Base-by-base conservation (phyloP, 164 flowering plant species). In the Nymphaea colorata region DNA sequence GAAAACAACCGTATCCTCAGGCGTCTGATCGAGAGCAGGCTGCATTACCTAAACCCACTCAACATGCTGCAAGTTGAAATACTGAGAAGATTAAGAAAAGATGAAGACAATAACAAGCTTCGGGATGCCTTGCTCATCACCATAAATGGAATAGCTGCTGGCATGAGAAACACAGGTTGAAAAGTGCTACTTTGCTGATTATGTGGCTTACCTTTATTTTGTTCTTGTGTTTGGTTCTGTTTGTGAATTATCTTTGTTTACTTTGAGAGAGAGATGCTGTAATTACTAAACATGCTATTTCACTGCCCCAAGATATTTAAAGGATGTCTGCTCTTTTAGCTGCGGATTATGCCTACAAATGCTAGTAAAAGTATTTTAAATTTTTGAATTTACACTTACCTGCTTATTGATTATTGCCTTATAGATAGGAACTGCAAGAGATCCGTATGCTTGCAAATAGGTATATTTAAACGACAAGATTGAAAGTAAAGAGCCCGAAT, bases 121-220 rank as follows among this genome's bases (percentile, higher is more conserved):
- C 77, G 97, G 75, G 98, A 93, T 82, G 92, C 97, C 6, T 73
- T 90, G 76, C 96, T 89, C 7, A 87, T 93, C 66, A 93, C 96
- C 36, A 87, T 93, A 16, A 93, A 93, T 75, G 97, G 97, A 16
- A 93, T 93, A 67, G 97, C 98, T 62, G 96, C 98, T 64, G 98
- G 98, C 66, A 93, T 91, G 97, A 90, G 91, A 77, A 93, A 93
- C 80, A 93, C 98, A 17, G 97, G 98, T 71, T 93, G 79, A 82
- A 16, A 7, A 6, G 12, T 47, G 55, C 55, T 25, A 25, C 36
- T 43, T 65, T 4, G 41, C 10, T 44, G 4, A 18, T 51, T 25
- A 25, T 25, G 36, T 25, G 36, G 36, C 36, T 25, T 25, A 25
- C 36, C 36, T 25, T 25, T 25, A 25, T 25, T 25, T 25, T 25